Conservation (phyloP, 257 asterid species). For the Osmanthus fragrans region DNA sequence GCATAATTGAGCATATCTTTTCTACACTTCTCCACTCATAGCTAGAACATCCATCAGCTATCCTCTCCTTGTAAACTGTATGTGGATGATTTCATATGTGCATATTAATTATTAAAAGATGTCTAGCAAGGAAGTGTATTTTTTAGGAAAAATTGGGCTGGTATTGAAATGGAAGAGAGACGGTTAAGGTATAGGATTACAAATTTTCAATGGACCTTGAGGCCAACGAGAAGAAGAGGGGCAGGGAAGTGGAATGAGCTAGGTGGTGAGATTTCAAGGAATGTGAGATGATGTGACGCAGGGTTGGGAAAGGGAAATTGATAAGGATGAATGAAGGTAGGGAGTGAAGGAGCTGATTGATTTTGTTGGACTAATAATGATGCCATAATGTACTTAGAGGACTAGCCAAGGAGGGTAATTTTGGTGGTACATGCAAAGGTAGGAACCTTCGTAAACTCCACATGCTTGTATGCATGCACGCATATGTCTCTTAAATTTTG, state of each 20-base stretch:
- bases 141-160: neutral
- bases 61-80: neutral
- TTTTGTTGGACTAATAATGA: neutral
- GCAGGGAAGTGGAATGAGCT: neutral
- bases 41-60: neutral
- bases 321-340: neutral
- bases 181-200: neutral
- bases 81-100: neutral
- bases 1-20: neutral
- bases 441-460: neutral
- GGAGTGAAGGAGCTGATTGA: neutral
- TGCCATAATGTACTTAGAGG: neutral
- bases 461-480: neutral
- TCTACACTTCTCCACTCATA: conserved; percentile 10
- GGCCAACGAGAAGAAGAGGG: neutral
- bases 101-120: neutral
- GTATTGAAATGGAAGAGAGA: neutral
- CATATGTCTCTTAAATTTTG: neutral
- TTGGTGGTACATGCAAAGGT: neutral
- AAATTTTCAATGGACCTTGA: neutral
- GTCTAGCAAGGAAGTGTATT: neutral
- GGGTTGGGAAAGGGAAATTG: neutral
- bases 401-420: neutral
- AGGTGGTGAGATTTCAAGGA: neutral
- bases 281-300: neutral